Base-by-base conservation (phyloP, 2,329 filamentous ascomycete genomes). In the Alternaria gaisen region DNA sequence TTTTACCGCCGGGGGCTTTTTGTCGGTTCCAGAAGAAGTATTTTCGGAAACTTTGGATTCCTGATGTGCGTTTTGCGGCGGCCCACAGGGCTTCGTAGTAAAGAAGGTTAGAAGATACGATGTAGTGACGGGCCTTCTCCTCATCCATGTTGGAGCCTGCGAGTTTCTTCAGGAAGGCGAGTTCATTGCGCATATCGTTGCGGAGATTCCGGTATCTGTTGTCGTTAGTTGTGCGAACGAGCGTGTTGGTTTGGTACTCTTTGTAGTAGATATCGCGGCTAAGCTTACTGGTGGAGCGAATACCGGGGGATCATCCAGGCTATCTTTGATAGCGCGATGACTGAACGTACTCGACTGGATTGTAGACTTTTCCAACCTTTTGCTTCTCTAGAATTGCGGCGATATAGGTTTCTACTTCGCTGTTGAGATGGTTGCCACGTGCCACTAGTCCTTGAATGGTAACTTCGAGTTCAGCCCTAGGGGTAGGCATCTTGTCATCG, bases 41-140 rank as follows among this genome's bases (percentile, higher is more conserved):
- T 58, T 78, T 78, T 6, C 77, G 71, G 42, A 91, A 82, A n/a
- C 84, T 84, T 34, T 85, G 81, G 10, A 92, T 68, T 0, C 86
- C 84, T 1, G 74, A 79, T 57, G 85, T 87, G 18, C 79, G 80
- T 72, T 88, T 90, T 16, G 87, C 87, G 22, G 85, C 83, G 28
- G 78, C 76, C 90, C 90, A 91, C 3, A 91, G 82, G 6, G 86
- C 83, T 64, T 87, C 84, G 55, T 88, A 86, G 70, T 90, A 91
- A 0, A 86, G 84, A 11, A 91, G 71, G 76, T 92, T 92, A 1
- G 87, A 90, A 8, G 87, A 90, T 51, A 85, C 83, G 46, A 90
- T 79, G 28, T 85, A 83, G 71, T 90, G 87, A n/a, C 82, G 72
- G 16, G 68, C 73, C 51, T 74, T 76, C 56, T 63, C 44, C 68